Base-by-base conservation (phyloP, 2,329 filamentous ascomycete genomes). In the Aspergillus felis region DNA sequence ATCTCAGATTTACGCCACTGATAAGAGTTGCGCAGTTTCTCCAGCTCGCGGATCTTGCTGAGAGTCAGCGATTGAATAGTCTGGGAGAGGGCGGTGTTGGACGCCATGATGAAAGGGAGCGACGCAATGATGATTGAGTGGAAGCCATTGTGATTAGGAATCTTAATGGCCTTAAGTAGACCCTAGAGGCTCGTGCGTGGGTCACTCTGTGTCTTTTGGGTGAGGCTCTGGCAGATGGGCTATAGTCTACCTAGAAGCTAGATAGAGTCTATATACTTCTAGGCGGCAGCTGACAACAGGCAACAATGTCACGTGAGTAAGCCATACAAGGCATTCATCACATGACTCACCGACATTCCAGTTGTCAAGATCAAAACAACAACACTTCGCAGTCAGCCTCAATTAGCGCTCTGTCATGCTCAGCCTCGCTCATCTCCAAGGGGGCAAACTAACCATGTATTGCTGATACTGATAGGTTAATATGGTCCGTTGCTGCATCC, bases 11-110 rank as follows among this genome's bases (percentile, higher is more conserved):
- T 69, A 4, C 51, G 53, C 3, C 50, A 25, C 28, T 66, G 61
- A 29, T 62, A 65, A n/a, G 27, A 38, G 10, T 53, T 53, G 2
- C 63, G 63, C 38, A 64, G 63, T 22, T 66, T 69, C 28, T 65
- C 64, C 6, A 71, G 56, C 25, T 71, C 67, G 20, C 65, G 61
- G 41, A 70, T 68, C 41, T 71, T 70, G 52, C 64, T 65, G 9
- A 55, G 22, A 1, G 64, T 66, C 7, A 66, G 60, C 2, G 64
- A 65, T 41, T 58, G 60, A 17, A 66, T 57, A 17, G 57, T 65
- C 48, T 65, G 57, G 1, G 57, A 60, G 24, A 62, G 53, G 25
- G 57, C 57, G 10, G 12, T 4, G 41, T 44, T 44, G n/a, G 41
- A 12, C 7, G 41, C 20, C 20, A 22, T 44, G n/a, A 44, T 22